Evolutionary conservation across 495 filamentous ascomycete genomes (phyloP).

Genomic region (Aspergillus nanangensis): DNA sequence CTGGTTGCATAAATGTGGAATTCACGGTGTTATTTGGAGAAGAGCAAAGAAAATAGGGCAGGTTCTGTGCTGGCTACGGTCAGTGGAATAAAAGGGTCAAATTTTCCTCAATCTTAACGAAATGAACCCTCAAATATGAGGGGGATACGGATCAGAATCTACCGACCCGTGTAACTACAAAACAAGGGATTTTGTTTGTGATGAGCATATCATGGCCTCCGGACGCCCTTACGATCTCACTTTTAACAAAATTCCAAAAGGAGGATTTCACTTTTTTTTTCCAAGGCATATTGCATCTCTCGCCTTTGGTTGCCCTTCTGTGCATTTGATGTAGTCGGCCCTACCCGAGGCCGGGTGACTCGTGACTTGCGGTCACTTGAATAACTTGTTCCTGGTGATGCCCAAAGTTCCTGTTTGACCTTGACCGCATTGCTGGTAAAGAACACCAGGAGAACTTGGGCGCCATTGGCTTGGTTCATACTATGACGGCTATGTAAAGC

Average conservation of each 20-base stretch:
- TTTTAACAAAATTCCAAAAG: slow-evolving; percentile 41
- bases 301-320: no score
- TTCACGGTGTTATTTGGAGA: slow-evolving; percentile 25
- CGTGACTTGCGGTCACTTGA: no score
- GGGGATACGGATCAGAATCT: slow-evolving; percentile 16
- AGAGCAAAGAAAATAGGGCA: slow-evolving; percentile 31
- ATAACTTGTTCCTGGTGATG: no score
- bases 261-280: slow-evolving; percentile 22
- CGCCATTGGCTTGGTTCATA: no score
- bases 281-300: no score
- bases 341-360: no score
- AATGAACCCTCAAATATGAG: slow-evolving; percentile 31
- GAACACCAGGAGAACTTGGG: no score
- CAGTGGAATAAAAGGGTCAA: slow-evolving; percentile 26
- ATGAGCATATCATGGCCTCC: slow-evolving; percentile 39
- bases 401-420: no score
- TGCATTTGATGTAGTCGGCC: no score
- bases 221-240: slow-evolving; percentile 42
- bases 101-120: slow-evolving; percentile 19
- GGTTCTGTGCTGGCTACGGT: slow-evolving; percentile 30
- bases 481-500: no score
- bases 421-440: no score
- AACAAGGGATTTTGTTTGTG: slow-evolving; percentile 42
- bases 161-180: slow-evolving; percentile 28
- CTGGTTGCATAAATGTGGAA: slow-evolving; percentile 71